Conservation (phyloP, 805 yeast genomes). For the Saccharomycopsis vini region DNA sequence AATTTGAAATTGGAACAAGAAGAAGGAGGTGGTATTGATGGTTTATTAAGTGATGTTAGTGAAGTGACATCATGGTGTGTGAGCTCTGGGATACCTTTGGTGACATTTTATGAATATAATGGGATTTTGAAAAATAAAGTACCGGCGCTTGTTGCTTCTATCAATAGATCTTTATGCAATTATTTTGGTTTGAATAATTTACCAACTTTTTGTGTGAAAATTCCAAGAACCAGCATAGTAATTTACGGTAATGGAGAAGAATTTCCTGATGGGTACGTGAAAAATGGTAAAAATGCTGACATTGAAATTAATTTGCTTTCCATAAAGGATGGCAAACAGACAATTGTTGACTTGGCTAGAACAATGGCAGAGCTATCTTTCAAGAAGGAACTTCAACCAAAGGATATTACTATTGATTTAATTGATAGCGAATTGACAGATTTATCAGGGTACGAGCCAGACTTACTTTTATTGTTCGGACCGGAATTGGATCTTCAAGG, state of each 20-base stretch:
- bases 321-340: slow-evolving; percentile 76
- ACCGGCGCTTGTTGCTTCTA: slow-evolving; percentile 46
- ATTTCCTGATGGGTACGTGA: slow-evolving; percentile 7
- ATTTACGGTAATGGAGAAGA: slow-evolving; percentile 31
- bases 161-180: slow-evolving; percentile 48
- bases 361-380: slow-evolving; percentile 73
- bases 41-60: slow-evolving; percentile 65
- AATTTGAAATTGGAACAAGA: slow-evolving; percentile 66
- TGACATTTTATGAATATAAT: slow-evolving; percentile 70
- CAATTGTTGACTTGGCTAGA: slow-evolving; percentile 79
- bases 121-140: slow-evolving; percentile 48
- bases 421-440: slow-evolving; percentile 67
- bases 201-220: slow-evolving; percentile 52
- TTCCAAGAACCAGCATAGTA: slow-evolving; percentile 57
- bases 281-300: slow-evolving; percentile 27
- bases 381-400: slow-evolving; percentile 46
- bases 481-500: slow-evolving; percentile 88
- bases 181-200: slow-evolving; percentile 67
- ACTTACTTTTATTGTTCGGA: slow-evolving; percentile 72
- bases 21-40: slow-evolving; percentile 85
- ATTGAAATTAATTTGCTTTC: slow-evolving; percentile 62
- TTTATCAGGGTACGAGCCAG: slow-evolving; percentile 89
- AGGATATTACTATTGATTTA: slow-evolving; percentile 65
- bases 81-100: slow-evolving; percentile 71
- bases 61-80: slow-evolving; percentile 81